These are phyloP conservation scores for Salicornia ramosissima DNA, from an alignment of 148 eudicot genomes.

Conservation along the genomic window DNA sequence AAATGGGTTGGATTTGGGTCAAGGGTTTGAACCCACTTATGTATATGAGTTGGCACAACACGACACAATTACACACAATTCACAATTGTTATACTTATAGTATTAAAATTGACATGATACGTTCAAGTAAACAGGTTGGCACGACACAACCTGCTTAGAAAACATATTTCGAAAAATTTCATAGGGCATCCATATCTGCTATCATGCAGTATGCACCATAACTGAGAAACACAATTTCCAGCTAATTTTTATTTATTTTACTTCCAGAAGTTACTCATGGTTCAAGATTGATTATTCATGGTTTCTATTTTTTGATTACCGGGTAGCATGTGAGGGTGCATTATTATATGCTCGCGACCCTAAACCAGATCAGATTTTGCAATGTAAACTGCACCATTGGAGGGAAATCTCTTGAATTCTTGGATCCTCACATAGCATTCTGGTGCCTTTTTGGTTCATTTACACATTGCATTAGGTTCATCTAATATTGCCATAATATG, in stretches of 20 bases:
- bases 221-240: background rate
- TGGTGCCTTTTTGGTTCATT: constrained; percentile 14
- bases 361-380: constrained; percentile 22
- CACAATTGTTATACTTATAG: too few species aligned
- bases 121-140: too few species aligned
- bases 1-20: too few species aligned
- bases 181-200: constrained; percentile 5
- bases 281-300: constrained; percentile 11
- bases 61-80: too few species aligned
- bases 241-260: background rate
- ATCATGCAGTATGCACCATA: background rate
- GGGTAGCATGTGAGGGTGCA: constrained; percentile 13
- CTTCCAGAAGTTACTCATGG: background rate
- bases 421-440: constrained; percentile 8
- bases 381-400: constrained; percentile 2
- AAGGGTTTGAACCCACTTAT: too few species aligned
- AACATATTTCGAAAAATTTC: too few species aligned
- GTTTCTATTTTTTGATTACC: constrained; percentile 4
- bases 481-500: constrained; percentile 3
- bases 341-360: constrained; percentile 29
- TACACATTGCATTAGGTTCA: constrained; percentile 20
- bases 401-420: constrained; percentile 6
- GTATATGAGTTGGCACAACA: too few species aligned
- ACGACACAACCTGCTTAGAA: too few species aligned
- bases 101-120: too few species aligned